Base-by-base conservation (phyloP, 2,329 filamentous ascomycete genomes). In the Corynespora cassiicola region DNA sequence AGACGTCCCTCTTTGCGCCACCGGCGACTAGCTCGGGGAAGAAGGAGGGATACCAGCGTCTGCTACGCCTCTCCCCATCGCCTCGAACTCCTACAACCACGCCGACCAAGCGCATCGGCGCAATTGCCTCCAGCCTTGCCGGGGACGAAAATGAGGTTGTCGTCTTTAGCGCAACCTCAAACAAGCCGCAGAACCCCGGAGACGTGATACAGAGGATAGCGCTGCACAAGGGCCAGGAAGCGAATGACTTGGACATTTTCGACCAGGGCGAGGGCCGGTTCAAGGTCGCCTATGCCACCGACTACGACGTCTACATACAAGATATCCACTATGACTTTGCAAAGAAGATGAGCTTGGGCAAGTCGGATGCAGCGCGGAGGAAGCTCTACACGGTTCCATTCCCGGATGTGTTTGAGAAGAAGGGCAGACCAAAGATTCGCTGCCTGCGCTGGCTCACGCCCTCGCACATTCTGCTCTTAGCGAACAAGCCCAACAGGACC, bases 201-300 rank as follows among this genome's bases (percentile, higher is more conserved):
- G 79, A 84, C 42, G 70, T 84, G 8, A 73, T 82, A 52, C 70
- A 76, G 48, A 66, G 78, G 15, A 78, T 85, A 36, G 63, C 63
- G 9, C 65, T 84, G 20, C 69, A 67, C 5, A 70, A 71, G 34
- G 72, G 71, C 20, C 72, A 75, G 45, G 81, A 85, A 56, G 84
- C 83, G 1, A 81, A 82, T 56, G 88, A 90, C 63, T 56, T 90
- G 33, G 88, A 91, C 61, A 75, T 90, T 29, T 68, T 80, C 31
- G 83, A 87, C 66, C 79, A 76, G 6, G 78, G 76, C 10, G 74
- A 80, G 11, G 76, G 80, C 22, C 73, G 79, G 24, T 94, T 87
- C 64, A 79, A 85, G 52, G 73, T 96, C 36, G 85, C 85, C 3
- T 96, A 90, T 68, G 91, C 87, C 67, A 84, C 87, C 55, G 84